Percentiles rank a stretch among this genome's conserved stretches.
phyloP scores from a whole-genome alignment of 331 rosid genomes.

The Malus hybrid region DNA sequence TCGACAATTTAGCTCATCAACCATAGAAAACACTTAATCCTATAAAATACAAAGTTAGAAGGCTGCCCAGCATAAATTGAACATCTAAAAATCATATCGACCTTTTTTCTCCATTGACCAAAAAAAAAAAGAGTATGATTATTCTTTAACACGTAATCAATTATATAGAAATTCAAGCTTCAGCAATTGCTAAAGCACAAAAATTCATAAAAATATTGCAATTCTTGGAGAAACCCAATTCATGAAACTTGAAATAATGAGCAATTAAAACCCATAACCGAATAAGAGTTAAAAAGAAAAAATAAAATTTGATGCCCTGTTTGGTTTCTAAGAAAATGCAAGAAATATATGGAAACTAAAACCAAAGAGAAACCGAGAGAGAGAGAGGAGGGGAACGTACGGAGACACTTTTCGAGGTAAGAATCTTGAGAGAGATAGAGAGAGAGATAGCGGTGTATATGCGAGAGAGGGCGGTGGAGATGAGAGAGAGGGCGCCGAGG shows the following conservation, averaged over 20 bases:
- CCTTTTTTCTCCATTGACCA: no score
- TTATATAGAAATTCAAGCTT: no score
- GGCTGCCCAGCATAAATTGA: neutral
- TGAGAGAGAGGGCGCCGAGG: no score
- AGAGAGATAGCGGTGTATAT: no score
- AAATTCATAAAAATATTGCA: no score
- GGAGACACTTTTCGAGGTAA: slow-evolving; percentile 72
- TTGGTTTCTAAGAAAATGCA: neutral
- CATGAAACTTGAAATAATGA: neutral
- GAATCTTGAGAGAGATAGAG: slow-evolving; percentile 30
- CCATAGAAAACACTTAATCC: neutral
- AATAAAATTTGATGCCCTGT: neutral
- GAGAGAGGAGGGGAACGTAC: slow-evolving; percentile 30
- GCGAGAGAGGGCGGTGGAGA: no score
- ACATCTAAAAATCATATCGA: neutral
- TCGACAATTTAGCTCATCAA: neutral
- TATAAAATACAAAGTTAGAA: neutral
- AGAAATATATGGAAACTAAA: no score
- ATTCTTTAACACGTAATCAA: neutral
- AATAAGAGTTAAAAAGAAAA: neutral
- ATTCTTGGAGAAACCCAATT: neutral
- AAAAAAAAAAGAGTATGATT: neutral
- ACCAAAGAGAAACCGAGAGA: neutral
- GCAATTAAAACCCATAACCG: neutral
- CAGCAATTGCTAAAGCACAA: no score